Percentiles rank a stretch among this genome's conserved stretches.
Evolutionary conservation across 2,329 filamentous ascomycete genomes (phyloP).

Genomic region (Clarireedia paspali): DNA sequence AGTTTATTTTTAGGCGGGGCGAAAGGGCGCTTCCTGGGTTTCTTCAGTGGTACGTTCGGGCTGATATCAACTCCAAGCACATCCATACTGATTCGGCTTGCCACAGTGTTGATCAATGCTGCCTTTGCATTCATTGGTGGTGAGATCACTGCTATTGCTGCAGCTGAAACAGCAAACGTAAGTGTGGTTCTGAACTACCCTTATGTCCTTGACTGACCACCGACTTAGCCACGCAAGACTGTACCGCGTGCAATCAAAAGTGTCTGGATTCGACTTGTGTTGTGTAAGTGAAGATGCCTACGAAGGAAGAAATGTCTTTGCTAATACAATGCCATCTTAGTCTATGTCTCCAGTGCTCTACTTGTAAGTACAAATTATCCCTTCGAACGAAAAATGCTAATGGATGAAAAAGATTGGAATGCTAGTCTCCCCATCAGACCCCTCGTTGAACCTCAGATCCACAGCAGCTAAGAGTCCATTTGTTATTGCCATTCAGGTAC

Average conservation of each 20-base stretch:
- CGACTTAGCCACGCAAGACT: slow-evolving; percentile 34
- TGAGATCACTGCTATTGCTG: slow-evolving; percentile 47
- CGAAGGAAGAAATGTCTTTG: no score
- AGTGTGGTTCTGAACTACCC: no score
- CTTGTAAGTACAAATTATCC: slow-evolving; percentile 12
- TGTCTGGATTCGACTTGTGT: slow-evolving; percentile 47
- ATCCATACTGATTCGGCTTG: no score
- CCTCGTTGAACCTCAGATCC: slow-evolving; percentile 28
- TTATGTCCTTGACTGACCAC: no score
- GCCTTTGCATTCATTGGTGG: slow-evolving; percentile 41
- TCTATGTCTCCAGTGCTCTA: slow-evolving; percentile 46
- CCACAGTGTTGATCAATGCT: slow-evolving; percentile 36
- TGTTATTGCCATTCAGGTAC: slow-evolving; percentile 58
- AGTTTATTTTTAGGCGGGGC: slow-evolving; percentile 21
- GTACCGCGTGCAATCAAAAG: slow-evolving; percentile 44
- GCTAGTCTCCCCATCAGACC: slow-evolving; percentile 47
- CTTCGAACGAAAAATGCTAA: no score
- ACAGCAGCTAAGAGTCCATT: slow-evolving; percentile 50
- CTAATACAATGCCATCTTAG: no score
- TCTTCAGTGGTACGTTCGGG: slow-evolving; percentile 19
- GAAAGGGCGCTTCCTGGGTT: slow-evolving; percentile 52
- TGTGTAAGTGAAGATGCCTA: slow-evolving; percentile 28
- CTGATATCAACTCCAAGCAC: no score
- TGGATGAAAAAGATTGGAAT: slow-evolving; percentile 36
- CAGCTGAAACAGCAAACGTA: slow-evolving; percentile 43